phyloP scores from a whole-genome alignment of 176 grass and related monocot species.

The Bothriochloa decipiens region DNA sequence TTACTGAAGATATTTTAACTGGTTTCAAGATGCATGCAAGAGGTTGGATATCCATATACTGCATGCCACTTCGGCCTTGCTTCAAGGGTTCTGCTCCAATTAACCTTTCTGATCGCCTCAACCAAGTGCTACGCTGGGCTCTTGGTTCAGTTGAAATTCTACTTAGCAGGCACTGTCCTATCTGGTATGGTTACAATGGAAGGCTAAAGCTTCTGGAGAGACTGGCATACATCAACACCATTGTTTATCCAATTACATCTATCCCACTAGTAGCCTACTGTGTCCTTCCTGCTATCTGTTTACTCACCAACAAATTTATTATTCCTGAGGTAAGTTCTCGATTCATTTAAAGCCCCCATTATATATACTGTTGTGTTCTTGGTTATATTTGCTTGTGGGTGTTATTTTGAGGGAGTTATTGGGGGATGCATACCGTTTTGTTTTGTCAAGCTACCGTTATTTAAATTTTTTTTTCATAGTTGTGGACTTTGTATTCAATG shows the following conservation, averaged over 20 bases:
- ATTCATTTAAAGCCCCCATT: conserved; percentile 1
- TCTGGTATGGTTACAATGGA: conserved; percentile 91
- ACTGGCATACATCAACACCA: conserved; percentile 89
- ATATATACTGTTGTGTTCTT: not conserved
- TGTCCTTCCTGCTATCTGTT: conserved; percentile 88
- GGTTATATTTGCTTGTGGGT: conserved; percentile 2
- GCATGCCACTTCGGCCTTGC: conserved; percentile 75
- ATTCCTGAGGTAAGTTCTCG: conserved; percentile 67
- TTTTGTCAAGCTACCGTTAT: not conserved
- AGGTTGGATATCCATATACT: conserved; percentile 90
- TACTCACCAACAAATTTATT: conserved; percentile 84
- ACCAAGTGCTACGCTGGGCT: conserved; percentile 89
- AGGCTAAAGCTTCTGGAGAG: conserved; percentile 84
- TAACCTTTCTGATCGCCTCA: conserved; percentile 93
- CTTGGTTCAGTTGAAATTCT: conserved; percentile 90
- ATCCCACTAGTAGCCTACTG: conserved; percentile 83
- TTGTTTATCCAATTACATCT: conserved; percentile 86
- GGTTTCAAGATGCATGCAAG: conserved; percentile 92
- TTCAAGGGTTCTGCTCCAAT: conserved; percentile 89
- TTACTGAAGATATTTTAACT: conserved; percentile 87
- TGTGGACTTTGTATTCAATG: not conserved
- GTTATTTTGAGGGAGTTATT: not conserved
- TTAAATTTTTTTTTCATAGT: not conserved
- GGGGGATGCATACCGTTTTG: not conserved
- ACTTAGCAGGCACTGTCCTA: conserved; percentile 85